Evolutionary conservation across 345 rosid species (phyloP), one percentile per base, ranked within the genome.

Genomic region (Eucalyptus paniculata): DNA sequence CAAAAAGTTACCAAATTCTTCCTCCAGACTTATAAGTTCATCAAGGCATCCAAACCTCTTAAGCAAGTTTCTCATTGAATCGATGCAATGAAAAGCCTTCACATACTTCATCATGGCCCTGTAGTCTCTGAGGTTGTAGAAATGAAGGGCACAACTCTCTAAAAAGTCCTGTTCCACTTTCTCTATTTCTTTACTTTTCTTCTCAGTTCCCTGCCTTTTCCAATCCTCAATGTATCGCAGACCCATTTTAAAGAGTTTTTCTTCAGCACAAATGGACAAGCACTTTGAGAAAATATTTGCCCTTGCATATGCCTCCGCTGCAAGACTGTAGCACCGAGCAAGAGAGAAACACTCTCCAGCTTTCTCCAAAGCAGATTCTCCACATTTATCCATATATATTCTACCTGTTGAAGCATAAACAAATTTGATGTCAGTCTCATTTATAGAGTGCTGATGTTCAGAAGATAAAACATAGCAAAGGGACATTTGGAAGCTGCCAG

Each of bases 211-310:
- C 19, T 26, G 69, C 69, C 90, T 92, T 88, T 89, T 94, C 94
- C 94, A 90, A 88, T 88, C 81, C 24, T 91, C 82, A n/a, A 94
- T 90, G 67, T 92, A 94, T 14, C 77, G 90, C 83, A 93, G 88
- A 26, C 96, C 95, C 50, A 18, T 62, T 3, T 93, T 92, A n/a
- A 92, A 94, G 32, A 94, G 93, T 88, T 91, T 88, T 86, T 94
- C 92, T 86, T 90, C 34, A 9, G 82, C 83, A 87, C 96, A 94
- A 58, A 90, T 91, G 54, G 85, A 85, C 54, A 93, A 87, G 83
- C 94, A 94, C 89, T 92, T 89, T 2, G 92, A 91, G 88, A 91
- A 93, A 65, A 88, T 17, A 40, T 90, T 90, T 49, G 90, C 93
- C 44, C 58, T 90, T 6, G 94, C 94, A 88, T 92, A 94, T 19